These are phyloP conservation scores for Periglandula ipomoeae DNA, from an alignment of 2,329 filamentous ascomycete genomes.

Conservation along the genomic window DNA sequence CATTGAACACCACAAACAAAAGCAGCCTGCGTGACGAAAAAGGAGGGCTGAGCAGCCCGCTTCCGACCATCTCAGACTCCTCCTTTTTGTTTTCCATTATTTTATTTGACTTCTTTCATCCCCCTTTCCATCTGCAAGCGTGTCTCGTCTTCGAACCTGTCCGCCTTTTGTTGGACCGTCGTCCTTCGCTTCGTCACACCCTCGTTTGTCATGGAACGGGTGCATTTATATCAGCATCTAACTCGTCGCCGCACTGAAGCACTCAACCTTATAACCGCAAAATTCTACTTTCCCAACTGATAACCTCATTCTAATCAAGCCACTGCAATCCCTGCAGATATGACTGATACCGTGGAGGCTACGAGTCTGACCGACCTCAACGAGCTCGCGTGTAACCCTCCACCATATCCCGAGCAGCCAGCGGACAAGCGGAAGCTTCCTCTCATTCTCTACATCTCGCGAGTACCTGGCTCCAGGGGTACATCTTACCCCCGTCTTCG, in stretches of 20 bases:
- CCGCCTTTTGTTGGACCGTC: background rate
- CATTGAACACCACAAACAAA: background rate
- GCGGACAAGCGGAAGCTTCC: conserved; percentile 59
- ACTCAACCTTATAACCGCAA: too few species aligned
- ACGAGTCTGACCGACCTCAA: conserved; percentile 75
- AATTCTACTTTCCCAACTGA: too few species aligned
- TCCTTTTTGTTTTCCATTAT: background rate
- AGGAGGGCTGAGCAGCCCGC: background rate
- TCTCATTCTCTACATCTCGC: conserved; percentile 80
- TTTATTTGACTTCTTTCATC: background rate
- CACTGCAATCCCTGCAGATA: too few species aligned
- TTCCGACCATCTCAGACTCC: background rate
- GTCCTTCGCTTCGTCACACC: background rate
- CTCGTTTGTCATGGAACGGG: background rate
- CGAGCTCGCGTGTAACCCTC: conserved; percentile 74
- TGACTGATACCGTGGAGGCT: conserved; percentile 60
- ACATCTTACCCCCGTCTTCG: conserved; percentile 14
- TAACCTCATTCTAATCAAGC: too few species aligned
- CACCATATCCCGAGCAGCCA: conserved; percentile 73
- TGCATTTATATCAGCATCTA: background rate
- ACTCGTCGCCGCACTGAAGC: background rate
- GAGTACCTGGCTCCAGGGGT: conserved; percentile 88
- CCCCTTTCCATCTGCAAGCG: background rate
- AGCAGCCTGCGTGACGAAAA: background rate
- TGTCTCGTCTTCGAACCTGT: background rate